Evolutionary conservation across 2,329 filamentous ascomycete species (phyloP).

Genomic region (Dactylellina sp.): DNA sequence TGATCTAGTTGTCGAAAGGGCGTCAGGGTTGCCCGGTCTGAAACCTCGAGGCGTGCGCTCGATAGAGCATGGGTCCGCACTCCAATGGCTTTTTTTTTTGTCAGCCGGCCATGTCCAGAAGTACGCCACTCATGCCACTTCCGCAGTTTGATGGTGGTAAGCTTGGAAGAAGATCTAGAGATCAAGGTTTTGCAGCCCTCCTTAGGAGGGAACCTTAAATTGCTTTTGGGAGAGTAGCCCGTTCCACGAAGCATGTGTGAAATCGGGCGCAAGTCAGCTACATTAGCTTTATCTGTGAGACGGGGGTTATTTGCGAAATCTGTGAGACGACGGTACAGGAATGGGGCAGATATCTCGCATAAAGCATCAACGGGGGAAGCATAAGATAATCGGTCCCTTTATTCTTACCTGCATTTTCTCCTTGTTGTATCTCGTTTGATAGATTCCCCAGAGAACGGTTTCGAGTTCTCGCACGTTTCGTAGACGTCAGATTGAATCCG

Average conservation of each 20-base stretch:
- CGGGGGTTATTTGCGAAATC: slow-evolving; percentile 12
- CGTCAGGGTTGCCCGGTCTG: slow-evolving; percentile 5
- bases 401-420: slow-evolving; percentile 3
- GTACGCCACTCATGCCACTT: slow-evolving; percentile 16
- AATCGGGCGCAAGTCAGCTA: slow-evolving; percentile 13
- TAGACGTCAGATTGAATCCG: slow-evolving; percentile 11
- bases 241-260: slow-evolving; percentile 50
- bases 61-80: not conserved
- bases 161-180: slow-evolving; percentile 26
- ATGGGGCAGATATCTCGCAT: too few relatives aligned
- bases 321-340: too few relatives aligned
- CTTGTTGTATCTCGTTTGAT: not conserved
- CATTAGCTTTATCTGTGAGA: slow-evolving; percentile 19
- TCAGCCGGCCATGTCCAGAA: not conserved
- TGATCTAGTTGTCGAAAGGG: slow-evolving; percentile 19
- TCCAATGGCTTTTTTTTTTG: not conserved
- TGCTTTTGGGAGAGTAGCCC: slow-evolving; percentile 37
- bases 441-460: slow-evolving; percentile 1
- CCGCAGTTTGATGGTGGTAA: slow-evolving; percentile 30
- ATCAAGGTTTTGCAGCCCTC: slow-evolving; percentile 47
- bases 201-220: slow-evolving; percentile 36
- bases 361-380: slow-evolving; percentile 23
- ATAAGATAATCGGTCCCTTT: slow-evolving; percentile 5
- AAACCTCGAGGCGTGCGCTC: slow-evolving; percentile 1
- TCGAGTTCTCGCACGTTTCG: slow-evolving; percentile 4